Evolutionary conservation across 108 stramenopile species (phyloP).

Genomic region (Fistulifera solaris): DNA sequence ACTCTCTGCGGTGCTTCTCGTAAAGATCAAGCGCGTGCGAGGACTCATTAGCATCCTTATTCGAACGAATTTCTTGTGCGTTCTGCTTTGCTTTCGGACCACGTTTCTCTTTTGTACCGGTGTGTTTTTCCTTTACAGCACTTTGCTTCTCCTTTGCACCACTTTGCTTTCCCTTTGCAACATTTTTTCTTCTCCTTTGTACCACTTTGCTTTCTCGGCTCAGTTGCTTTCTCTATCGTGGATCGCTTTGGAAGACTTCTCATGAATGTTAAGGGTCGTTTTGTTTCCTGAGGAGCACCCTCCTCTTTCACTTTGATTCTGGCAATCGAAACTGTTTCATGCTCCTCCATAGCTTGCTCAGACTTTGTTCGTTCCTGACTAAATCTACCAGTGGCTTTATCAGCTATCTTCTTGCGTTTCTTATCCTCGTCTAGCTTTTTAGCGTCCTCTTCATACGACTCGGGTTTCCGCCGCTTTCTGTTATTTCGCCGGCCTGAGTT

Average conservation of each 20-base stretch:
- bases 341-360: too few relatives aligned
- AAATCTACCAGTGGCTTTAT: not conserved
- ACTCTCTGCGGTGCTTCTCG: conserved; percentile 55
- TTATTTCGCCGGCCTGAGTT: too few relatives aligned
- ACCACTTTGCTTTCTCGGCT: too few relatives aligned
- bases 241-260: conserved; percentile 1
- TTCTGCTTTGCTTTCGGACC: conserved; percentile 6
- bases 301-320: too few relatives aligned
- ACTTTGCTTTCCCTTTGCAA: too few relatives aligned
- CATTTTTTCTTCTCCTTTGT: too few relatives aligned
- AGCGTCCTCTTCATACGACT: not conserved
- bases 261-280: not conserved
- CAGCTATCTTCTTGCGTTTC: not conserved
- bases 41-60: conserved; percentile 11
- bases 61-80: conserved; percentile 4
- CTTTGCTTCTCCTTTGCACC: conserved; percentile 4
- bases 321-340: not conserved
- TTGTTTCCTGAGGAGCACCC: not conserved
- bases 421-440: conserved; percentile 3
- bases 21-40: conserved; percentile 37
- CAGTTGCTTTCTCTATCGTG: conserved; percentile 3
- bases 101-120: not conserved
- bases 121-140: not conserved
- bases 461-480: not conserved
- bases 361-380: too few relatives aligned